Percentiles rank a stretch among this genome's conserved stretches.
These are phyloP conservation scores for Canavalia gladiata DNA, from an alignment of 306 rosid genomes.

Conservation along the genomic window DNA sequence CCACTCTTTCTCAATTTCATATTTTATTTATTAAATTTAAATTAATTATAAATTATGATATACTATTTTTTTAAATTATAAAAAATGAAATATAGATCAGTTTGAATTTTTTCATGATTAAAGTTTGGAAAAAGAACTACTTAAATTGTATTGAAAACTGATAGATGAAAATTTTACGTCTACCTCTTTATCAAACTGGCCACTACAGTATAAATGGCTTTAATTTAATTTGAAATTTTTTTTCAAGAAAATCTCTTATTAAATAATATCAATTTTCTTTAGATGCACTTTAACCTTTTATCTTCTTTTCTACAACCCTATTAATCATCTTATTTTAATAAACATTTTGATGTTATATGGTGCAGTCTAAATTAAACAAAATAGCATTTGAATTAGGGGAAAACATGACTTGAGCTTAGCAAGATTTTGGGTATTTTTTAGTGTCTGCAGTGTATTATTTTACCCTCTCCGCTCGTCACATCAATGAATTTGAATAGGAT, in stretches of 20 bases:
- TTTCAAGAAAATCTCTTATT: background rate
- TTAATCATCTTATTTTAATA: background rate
- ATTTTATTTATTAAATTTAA: background rate
- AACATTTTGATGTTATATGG: background rate
- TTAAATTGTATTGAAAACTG: background rate
- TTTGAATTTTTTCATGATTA: background rate
- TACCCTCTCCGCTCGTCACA: background rate
- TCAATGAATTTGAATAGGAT: background rate
- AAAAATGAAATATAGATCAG: background rate
- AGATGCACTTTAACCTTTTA: background rate
- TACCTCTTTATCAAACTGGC: background rate
- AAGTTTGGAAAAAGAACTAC: background rate
- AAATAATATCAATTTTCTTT: background rate
- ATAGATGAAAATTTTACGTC: background rate
- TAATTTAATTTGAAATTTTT: background rate
- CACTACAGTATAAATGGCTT: background rate
- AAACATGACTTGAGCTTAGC: background rate
- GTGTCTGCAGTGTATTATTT: background rate
- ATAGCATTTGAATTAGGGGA: background rate
- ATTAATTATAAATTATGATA: background rate
- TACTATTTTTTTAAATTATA: background rate
- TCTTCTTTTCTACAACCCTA: background rate
- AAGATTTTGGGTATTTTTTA: too few species aligned
- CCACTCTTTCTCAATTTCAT: background rate
- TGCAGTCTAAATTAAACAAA: background rate